Evolutionary conservation across 495 filamentous ascomycete genomes (phyloP).

Genomic region (Aspergillus wentii): DNA sequence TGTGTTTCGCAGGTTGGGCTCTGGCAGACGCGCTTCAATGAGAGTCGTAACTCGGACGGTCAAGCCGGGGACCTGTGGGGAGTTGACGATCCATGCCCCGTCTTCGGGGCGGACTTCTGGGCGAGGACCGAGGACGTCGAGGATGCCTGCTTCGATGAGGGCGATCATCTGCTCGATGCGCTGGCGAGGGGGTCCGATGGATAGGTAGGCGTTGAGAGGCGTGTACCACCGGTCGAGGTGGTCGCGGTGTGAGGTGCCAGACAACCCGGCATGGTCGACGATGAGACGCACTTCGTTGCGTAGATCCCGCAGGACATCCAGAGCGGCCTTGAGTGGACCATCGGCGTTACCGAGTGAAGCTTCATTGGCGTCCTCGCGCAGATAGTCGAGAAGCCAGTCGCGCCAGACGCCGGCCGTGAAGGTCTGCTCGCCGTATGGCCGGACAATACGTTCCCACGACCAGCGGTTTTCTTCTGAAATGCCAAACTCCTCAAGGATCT

Average conservation of each 20-base stretch:
- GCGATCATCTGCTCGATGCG: slow-evolving; percentile 6
- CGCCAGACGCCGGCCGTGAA: slow-evolving; percentile 5
- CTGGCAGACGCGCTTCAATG: slow-evolving; percentile 15
- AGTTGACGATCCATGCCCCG: slow-evolving; percentile 11
- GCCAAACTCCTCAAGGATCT: slow-evolving; percentile 7
- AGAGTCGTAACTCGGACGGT: slow-evolving; percentile 4
- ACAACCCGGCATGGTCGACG: slow-evolving; percentile 1
- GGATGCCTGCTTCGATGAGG: slow-evolving; percentile 13
- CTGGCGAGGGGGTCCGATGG: slow-evolving; percentile 3
- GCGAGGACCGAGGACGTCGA: slow-evolving; percentile 12
- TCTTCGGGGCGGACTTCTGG: slow-evolving; percentile 6
- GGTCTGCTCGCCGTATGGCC: neutral
- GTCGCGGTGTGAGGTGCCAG: slow-evolving; percentile 1
- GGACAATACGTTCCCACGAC: slow-evolving; percentile 2
- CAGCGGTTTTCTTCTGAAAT: slow-evolving; percentile 1
- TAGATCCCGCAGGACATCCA: slow-evolving; percentile 16
- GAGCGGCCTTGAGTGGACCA: slow-evolving; percentile 12
- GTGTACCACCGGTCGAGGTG: slow-evolving; percentile 5
- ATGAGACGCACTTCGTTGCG: slow-evolving; percentile 12
- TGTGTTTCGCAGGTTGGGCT: slow-evolving; percentile 8
- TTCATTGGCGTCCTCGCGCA: slow-evolving; percentile 6
- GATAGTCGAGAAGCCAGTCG: slow-evolving; percentile 3
- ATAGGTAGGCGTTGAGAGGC: slow-evolving; percentile 3
- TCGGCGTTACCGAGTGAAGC: slow-evolving; percentile 11
- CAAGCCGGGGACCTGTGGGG: slow-evolving; percentile 6